Conservation (phyloP, 2,329 filamentous ascomycete species). For the Lecanoromycetidae sp. region DNA sequence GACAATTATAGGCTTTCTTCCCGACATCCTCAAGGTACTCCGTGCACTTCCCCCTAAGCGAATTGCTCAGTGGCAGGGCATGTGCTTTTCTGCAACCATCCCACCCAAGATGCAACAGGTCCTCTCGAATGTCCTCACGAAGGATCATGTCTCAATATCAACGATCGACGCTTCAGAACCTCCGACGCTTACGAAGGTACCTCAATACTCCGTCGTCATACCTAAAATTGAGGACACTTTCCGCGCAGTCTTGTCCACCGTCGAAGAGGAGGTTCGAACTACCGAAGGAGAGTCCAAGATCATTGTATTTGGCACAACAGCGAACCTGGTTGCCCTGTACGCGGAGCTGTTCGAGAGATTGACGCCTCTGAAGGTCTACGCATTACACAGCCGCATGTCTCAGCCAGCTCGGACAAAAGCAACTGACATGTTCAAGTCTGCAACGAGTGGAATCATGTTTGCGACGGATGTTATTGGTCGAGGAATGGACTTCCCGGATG, state of each 20-base stretch:
- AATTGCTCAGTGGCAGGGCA: conserved; percentile 65
- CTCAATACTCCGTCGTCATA: conserved; percentile 63
- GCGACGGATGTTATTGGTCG: conserved; percentile 70
- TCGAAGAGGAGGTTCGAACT: conserved; percentile 45
- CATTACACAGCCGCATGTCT: conserved; percentile 68
- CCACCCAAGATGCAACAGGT: conserved; percentile 55
- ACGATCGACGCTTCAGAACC: conserved; percentile 31
- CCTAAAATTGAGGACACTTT: conserved; percentile 61
- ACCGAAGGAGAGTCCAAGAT: conserved; percentile 51
- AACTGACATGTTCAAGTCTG: conserved; percentile 58
- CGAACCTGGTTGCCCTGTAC: conserved; percentile 53
- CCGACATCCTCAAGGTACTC: conserved; percentile 41
- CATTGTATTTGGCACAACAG: conserved; percentile 73
- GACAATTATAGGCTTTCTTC: conserved; percentile 34
- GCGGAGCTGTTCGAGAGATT: conserved; percentile 40
- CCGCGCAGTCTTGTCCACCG: conserved; percentile 65
- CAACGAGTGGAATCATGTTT: conserved; percentile 52
- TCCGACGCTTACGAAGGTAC: conserved; percentile 74
- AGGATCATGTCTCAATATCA: conserved; percentile 21
- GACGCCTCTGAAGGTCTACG: conserved; percentile 32
- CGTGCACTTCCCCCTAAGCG: conserved; percentile 39
- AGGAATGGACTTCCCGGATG: conserved; percentile 71
- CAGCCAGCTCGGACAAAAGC: conserved; percentile 58
- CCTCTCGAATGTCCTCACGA: conserved; percentile 13
- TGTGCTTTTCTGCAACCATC: conserved; percentile 92